phyloP scores from a whole-genome alignment of 2,329 filamentous ascomycete genomes.

The Botrytis tulipae region DNA sequence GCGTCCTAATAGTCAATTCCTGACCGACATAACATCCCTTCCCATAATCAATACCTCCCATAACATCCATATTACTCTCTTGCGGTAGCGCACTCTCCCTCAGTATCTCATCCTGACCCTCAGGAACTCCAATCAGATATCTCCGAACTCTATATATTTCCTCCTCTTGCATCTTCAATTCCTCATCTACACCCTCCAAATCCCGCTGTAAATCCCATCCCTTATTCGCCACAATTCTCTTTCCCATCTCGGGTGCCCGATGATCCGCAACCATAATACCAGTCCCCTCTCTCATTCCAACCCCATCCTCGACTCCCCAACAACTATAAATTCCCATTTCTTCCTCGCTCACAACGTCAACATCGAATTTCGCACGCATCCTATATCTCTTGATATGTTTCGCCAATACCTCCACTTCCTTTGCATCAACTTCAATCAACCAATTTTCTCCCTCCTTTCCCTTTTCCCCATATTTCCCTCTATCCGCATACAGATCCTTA shows the following conservation, averaged over 20 bases:
- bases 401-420: slow-evolving; percentile 59
- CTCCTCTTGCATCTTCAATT: neutral
- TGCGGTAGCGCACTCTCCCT: slow-evolving; percentile 73
- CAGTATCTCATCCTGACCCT: slow-evolving; percentile 78
- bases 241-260: slow-evolving; percentile 56
- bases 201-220: slow-evolving; percentile 37
- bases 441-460: slow-evolving; percentile 12
- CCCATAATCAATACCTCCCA: slow-evolving; percentile 82
- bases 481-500: slow-evolving; percentile 42
- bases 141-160: slow-evolving; percentile 48
- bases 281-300: slow-evolving; percentile 6
- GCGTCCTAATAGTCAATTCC: slow-evolving; percentile 92
- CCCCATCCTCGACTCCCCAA: slow-evolving; percentile 50
- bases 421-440: slow-evolving; percentile 72
- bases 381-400: slow-evolving; percentile 83
- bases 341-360: slow-evolving; percentile 62
- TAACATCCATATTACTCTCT: slow-evolving; percentile 85
- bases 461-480: neutral
- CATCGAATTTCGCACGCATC: slow-evolving; percentile 72
- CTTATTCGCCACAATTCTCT: slow-evolving; percentile 46
- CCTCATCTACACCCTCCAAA: slow-evolving; percentile 40
- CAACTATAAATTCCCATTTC: slow-evolving; percentile 70
- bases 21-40: slow-evolving; percentile 98
- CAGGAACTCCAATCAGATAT: slow-evolving; percentile 77
- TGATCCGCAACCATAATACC: slow-evolving; percentile 44